Percentiles rank a stretch among this genome's conserved stretches.
Conservation (phyloP, 1,139 yeast genomes). For the Pichia sp. region DNA sequence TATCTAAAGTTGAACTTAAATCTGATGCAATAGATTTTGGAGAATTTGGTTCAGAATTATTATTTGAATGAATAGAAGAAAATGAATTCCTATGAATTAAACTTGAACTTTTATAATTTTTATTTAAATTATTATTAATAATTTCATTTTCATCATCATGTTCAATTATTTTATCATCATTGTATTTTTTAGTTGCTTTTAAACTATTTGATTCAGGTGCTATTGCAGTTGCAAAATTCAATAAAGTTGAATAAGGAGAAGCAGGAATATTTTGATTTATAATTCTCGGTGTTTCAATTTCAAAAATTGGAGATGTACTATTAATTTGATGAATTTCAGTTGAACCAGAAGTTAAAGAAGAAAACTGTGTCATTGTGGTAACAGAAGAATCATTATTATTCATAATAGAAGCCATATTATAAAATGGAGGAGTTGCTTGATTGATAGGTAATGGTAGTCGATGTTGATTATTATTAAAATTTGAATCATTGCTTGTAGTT, state of each 20-base stretch:
- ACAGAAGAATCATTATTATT: not conserved
- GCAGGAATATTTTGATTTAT: slow-evolving; percentile 2
- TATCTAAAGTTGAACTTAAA: slow-evolving; percentile 1
- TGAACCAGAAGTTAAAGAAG: not conserved
- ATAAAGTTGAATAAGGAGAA: slow-evolving; percentile 6
- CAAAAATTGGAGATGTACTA: slow-evolving; percentile 1
- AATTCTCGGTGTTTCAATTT: slow-evolving; percentile 4
- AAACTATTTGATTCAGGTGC: not conserved
- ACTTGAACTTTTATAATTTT: not conserved
- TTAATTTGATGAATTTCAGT: not conserved
- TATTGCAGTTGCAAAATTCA: not conserved
- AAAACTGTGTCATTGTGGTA: not conserved
- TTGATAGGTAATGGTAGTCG: not conserved
- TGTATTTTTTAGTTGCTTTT: not conserved
- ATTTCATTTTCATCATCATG: not conserved
- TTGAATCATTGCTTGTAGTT: not conserved
- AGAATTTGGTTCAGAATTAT: not conserved
- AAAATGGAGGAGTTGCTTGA: not conserved
- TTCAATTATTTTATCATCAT: not conserved
- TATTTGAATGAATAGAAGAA: not conserved
- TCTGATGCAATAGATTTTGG: slow-evolving; percentile 5
- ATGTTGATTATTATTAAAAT: not conserved
- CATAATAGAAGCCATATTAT: not conserved
- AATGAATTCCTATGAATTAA: not conserved
- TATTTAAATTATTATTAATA: not conserved